Evolutionary conservation across 441 rosid species (phyloP).

Genomic region (Gossypium lobatum): DNA sequence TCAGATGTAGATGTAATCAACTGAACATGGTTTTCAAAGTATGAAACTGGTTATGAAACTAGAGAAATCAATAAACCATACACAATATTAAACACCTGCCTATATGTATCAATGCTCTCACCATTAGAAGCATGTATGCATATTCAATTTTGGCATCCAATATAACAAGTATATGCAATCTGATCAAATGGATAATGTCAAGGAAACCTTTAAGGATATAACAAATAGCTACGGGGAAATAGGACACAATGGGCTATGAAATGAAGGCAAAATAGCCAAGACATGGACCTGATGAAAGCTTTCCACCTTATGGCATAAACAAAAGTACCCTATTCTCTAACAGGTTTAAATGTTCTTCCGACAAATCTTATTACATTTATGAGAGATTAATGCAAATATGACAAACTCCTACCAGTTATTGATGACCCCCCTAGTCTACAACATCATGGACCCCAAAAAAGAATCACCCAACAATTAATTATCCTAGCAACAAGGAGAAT

Average conservation of each 20-base stretch:
- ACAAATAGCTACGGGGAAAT: background rate
- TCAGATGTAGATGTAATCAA: background rate
- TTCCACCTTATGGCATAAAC: constrained; percentile 2
- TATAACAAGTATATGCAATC: background rate
- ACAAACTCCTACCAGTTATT: background rate
- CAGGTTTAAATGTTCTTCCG: background rate
- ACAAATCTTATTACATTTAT: constrained; percentile 4
- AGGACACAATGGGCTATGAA: background rate
- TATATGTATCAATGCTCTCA: background rate
- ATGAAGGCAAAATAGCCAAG: background rate
- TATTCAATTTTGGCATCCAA: background rate
- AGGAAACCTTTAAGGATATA: background rate
- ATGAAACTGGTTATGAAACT: background rate
- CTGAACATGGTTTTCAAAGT: background rate
- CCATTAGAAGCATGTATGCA: background rate
- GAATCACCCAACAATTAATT: constrained; percentile 18
- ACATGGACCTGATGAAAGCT: background rate
- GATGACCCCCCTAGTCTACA: background rate
- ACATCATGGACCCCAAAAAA: constrained; percentile 11
- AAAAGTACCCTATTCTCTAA: constrained; percentile 5
- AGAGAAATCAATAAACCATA: background rate
- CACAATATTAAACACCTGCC: background rate
- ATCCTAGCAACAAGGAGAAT: constrained; percentile 13
- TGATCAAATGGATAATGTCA: background rate
- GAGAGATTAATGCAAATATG: constrained; percentile 8